phyloP scores from a whole-genome alignment of 495 filamentous ascomycete genomes.

The Neurospora sp. region DNA sequence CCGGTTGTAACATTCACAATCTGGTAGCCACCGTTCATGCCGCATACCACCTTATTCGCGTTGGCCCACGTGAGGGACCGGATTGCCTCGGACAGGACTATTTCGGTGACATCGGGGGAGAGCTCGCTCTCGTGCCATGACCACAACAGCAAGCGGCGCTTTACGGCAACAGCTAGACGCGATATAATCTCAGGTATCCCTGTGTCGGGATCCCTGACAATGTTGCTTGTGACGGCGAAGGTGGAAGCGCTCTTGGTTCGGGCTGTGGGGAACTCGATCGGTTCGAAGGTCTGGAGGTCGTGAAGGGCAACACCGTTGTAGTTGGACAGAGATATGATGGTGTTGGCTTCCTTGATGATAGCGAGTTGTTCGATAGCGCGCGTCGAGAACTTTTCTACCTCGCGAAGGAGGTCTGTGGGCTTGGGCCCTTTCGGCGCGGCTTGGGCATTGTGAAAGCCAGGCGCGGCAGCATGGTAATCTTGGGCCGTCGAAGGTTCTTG shows the following conservation, averaged over 20 bases:
- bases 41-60: slow-evolving; percentile 74
- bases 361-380: slow-evolving; percentile 86
- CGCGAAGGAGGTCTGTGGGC: slow-evolving; percentile 75
- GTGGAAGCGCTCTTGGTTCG: slow-evolving; percentile 79
- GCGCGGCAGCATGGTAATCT: background rate
- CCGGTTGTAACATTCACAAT: slow-evolving; percentile 73
- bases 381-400: slow-evolving; percentile 87
- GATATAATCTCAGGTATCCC: slow-evolving; percentile 86
- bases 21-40: slow-evolving; percentile 79
- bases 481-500: slow-evolving; percentile 1
- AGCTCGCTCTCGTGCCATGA: slow-evolving; percentile 94
- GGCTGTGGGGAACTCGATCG: slow-evolving; percentile 55
- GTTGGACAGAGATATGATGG: slow-evolving; percentile 83
- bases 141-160: slow-evolving; percentile 83
- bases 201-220: slow-evolving; percentile 77
- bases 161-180: slow-evolving; percentile 80
- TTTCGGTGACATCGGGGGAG: slow-evolving; percentile 58
- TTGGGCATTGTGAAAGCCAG: slow-evolving; percentile 17
- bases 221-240: slow-evolving; percentile 90
- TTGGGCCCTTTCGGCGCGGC: slow-evolving; percentile 29
- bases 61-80: slow-evolving; percentile 84
- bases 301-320: slow-evolving; percentile 69
- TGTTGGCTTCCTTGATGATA: slow-evolving; percentile 85
- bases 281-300: slow-evolving; percentile 72
- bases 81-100: slow-evolving; percentile 67